These are phyloP conservation scores for Trichoderma koningii DNA, from an alignment of 2,329 filamentous ascomycete genomes.

Conservation along the genomic window DNA sequence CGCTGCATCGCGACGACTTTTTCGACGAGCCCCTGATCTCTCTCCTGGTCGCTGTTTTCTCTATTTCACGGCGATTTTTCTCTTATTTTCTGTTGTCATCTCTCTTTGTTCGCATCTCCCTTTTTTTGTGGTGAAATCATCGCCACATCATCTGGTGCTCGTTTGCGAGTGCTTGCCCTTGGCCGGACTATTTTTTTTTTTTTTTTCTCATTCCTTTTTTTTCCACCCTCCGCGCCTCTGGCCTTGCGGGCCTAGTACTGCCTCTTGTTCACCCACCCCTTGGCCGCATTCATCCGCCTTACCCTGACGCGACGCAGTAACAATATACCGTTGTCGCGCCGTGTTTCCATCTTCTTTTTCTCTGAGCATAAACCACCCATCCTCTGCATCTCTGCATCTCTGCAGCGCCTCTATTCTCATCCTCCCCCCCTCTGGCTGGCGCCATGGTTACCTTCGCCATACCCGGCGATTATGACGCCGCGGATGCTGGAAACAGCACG, in stretches of 20 bases:
- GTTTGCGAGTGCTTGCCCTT: conserved; percentile 7
- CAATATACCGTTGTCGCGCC: conserved; percentile 17
- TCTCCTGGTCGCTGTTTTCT: background rate
- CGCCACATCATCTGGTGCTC: conserved; percentile 1
- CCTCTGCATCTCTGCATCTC: background rate
- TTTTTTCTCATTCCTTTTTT: background rate
- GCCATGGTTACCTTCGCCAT: conserved; percentile 46
- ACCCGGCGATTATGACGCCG: conserved; percentile 41
- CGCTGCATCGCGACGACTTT: conserved; percentile 15
- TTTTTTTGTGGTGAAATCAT: conserved; percentile 10
- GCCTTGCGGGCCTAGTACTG: background rate
- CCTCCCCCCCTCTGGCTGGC: background rate
- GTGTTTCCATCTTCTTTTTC: background rate
- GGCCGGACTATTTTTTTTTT: conserved; percentile 1
- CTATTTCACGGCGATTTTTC: background rate
- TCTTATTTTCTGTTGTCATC: background rate
- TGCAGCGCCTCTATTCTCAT: background rate
- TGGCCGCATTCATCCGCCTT: conserved; percentile 22
- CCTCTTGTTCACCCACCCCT: conserved; percentile 3
- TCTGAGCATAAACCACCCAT: no score
- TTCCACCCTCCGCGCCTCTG: background rate
- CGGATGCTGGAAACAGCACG: conserved; percentile 39
- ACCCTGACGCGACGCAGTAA: conserved; percentile 19
- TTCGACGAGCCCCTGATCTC: conserved; percentile 2
- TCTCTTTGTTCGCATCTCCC: background rate